Evolutionary conservation across 345 rosid species (phyloP), one percentile per base, ranked within the genome.

Genomic region (Euphorbia tirucalli): DNA sequence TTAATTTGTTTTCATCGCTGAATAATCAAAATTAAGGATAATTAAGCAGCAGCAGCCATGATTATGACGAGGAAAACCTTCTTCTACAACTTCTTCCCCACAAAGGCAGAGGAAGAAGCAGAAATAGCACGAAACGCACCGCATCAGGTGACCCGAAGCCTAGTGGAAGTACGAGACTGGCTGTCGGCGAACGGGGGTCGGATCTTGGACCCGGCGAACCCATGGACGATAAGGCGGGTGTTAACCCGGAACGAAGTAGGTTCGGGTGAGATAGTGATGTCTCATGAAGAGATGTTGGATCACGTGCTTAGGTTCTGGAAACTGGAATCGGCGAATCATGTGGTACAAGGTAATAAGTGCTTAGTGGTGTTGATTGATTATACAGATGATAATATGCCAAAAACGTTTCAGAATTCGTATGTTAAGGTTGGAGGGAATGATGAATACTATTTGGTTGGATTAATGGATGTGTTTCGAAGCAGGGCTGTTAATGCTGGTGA

Each of bases 81-180:
- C 66, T 74, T 5, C 65, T 74, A 80, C 81, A 55, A 74, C 21
- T 80, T 82, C 66, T 1, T 82, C 0, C 78, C 75, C 18, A 66
- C 70, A 68, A 85, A 85, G 69, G 76, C 71, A 0, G 82, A 70
- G 56, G 85, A 83, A 70, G 81, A 77, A 19, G 72, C 74, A 6
- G 79, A 55, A 11, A 32, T 39, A 10, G 76, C 81, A 2, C 52
- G 71, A 2, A 74, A 59, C 48, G n/a, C 48, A 10, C 56, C 72
- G 14, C 25, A 59, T 18, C 32, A 56, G 5, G 77, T 71, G 27
- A 72, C 74, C 1, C 77, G 79, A 1, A 18, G 19, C 68, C 66
- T 85, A 19, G 9, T 79, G 11, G 86, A 85, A 59, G 32, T 77
- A 15, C 43, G 75, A 11, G 65, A 81, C 64, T 2, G 39, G 6